Evolutionary conservation across 1,284 basidiomycete species (phyloP).

Genomic region (Pseudozyma tsukubaensis): DNA sequence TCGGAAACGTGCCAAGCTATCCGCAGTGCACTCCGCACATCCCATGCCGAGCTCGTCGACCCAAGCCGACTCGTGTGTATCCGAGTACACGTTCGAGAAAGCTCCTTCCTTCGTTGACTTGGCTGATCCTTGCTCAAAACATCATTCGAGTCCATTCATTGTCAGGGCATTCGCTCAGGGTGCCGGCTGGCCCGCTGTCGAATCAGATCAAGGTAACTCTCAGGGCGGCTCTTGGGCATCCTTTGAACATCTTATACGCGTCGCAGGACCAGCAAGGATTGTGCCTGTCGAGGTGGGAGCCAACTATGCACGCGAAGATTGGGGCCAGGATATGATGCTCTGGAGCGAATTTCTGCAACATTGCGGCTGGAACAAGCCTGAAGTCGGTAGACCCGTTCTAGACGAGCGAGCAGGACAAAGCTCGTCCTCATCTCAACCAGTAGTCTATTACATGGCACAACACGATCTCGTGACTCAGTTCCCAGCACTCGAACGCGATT

Average conservation of each 20-base stretch:
- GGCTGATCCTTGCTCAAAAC: background rate
- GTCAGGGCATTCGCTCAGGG: constrained; percentile 73
- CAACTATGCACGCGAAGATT: constrained; percentile 83
- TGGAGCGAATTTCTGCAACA: constrained; percentile 81
- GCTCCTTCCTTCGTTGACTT: constrained; percentile 38
- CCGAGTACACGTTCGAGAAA: constrained; percentile 16
- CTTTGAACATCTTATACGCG: constrained; percentile 25
- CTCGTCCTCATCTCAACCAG: background rate
- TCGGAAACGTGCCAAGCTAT: constrained; percentile 8
- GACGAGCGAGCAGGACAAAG: background rate
- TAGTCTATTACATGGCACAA: constrained; percentile 91
- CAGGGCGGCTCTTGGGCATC: constrained; percentile 70
- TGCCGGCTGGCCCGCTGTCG: constrained; percentile 78
- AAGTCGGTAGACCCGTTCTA: background rate
- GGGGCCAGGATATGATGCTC: constrained; percentile 82
- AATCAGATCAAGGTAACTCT: constrained; percentile 71
- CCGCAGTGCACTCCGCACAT: background rate
- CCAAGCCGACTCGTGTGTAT: constrained; percentile 21
- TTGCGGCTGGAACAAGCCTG: constrained; percentile 71
- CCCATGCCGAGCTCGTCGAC: background rate
- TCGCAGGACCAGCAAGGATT: constrained; percentile 77
- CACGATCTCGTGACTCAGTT: constrained; percentile 87
- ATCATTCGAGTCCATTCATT: constrained; percentile 76
- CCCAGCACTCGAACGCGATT: constrained; percentile 79
- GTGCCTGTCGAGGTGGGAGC: constrained; percentile 90